Evolutionary conservation across 352 stramenopile species (phyloP).

Genomic region (Halophytophthora batemanensis): DNA sequence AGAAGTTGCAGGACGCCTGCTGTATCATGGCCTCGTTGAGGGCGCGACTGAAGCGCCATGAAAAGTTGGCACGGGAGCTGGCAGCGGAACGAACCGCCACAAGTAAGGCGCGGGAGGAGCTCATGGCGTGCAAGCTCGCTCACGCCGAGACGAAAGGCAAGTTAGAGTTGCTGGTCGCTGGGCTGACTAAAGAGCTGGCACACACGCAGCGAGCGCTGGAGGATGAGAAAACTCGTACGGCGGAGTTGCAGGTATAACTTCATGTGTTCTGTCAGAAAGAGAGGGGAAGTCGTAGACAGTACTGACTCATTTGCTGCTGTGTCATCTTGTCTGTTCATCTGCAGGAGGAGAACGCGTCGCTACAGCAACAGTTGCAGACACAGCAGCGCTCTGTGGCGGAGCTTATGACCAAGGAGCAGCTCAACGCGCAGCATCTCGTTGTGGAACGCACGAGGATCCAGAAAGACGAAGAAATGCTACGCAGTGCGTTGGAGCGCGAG

Average conservation of each 20-base stretch:
- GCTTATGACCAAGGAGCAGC: constrained; percentile 17
- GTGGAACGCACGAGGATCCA: constrained; percentile 27
- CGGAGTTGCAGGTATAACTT: constrained; percentile 16
- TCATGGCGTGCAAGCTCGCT: constrained; percentile 23
- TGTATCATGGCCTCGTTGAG: constrained; percentile 47
- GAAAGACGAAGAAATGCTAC: constrained; percentile 18
- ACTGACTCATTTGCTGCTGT: constrained; percentile 3
- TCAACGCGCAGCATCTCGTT: constrained; percentile 23
- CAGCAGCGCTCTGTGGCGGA: constrained; percentile 25
- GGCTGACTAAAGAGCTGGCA: constrained; percentile 28
- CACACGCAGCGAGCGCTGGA: constrained; percentile 11
- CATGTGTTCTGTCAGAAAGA: background rate
- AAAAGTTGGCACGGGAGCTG: constrained; percentile 11
- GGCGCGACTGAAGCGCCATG: constrained; percentile 22
- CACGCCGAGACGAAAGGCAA: constrained; percentile 27
- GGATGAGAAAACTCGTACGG: constrained; percentile 10
- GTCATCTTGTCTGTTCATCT: too few relatives aligned
- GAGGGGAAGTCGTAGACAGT: background rate
- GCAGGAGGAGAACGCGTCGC: constrained; percentile 9
- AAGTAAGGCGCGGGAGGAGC: constrained; percentile 14
- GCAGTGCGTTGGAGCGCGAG: constrained; percentile 11
- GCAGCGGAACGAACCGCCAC: constrained; percentile 12
- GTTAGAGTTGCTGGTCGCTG: constrained; percentile 13
- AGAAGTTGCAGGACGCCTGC: constrained; percentile 30
- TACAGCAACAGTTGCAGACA: constrained; percentile 17